These are phyloP conservation scores for Grifola frondosa DNA, from an alignment of 1,284 basidiomycete genomes.

Conservation along the genomic window DNA sequence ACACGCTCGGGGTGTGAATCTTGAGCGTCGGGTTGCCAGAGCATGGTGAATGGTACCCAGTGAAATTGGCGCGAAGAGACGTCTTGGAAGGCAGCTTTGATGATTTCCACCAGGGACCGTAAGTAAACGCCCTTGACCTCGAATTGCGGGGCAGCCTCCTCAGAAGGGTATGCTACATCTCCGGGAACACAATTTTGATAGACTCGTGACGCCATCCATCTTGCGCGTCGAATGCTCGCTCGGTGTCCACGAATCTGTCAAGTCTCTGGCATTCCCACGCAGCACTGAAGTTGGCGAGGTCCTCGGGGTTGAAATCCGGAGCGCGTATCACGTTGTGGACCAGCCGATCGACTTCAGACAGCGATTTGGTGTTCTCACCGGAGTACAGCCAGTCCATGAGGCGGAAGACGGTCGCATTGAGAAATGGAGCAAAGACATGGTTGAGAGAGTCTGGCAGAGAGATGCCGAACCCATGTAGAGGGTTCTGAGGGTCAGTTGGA, in stretches of 20 bases:
- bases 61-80: constrained; percentile 2
- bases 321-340: constrained; percentile 19
- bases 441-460: neutral
- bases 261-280: constrained; percentile 10
- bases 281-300: constrained; percentile 17
- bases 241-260: constrained; percentile 7
- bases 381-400: constrained; percentile 13
- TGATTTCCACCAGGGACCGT: constrained; percentile 10
- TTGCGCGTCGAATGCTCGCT: neutral
- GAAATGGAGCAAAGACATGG: constrained; percentile 10
- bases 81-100: constrained; percentile 12
- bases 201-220: constrained; percentile 16
- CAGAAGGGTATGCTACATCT: neutral
- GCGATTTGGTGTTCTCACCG: constrained; percentile 11
- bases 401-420: constrained; percentile 1
- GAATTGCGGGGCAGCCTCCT: constrained; percentile 7
- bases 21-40: constrained; percentile 3
- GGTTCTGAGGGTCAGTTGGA: neutral
- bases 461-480: constrained; percentile 1
- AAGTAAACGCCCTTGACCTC: constrained; percentile 11
- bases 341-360: constrained; percentile 17
- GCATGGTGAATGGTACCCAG: constrained; percentile 9
- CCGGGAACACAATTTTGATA: constrained; percentile 18
- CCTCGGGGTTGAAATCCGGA: constrained; percentile 14
- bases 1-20: constrained; percentile 6